Evolutionary conservation across 108 stramenopile genomes (phyloP).

Genomic region (Tribonema minus): DNA sequence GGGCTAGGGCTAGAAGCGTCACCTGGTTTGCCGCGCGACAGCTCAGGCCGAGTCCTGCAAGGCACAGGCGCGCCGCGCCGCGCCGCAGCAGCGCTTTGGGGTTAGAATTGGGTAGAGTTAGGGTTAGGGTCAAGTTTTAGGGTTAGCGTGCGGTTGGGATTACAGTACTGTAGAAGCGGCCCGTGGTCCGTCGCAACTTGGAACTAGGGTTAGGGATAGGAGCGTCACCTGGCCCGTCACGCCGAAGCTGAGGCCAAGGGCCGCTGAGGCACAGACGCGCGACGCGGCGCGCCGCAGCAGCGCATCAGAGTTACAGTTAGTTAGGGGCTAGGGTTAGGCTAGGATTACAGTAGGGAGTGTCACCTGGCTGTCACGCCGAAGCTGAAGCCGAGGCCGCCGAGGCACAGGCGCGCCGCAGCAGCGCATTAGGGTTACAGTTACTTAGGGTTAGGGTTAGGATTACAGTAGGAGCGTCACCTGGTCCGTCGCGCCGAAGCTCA

Average conservation of each 20-base stretch:
- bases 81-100: neutral
- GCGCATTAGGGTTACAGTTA: too few species aligned
- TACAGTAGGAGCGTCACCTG: neutral
- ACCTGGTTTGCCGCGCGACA: neutral
- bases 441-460: too few species aligned
- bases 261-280: neutral
- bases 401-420: neutral
- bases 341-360: neutral
- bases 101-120: too few species aligned
- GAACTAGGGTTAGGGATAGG: too few species aligned
- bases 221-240: too few species aligned
- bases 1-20: neutral
- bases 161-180: too few species aligned
- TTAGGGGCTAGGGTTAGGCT: too few species aligned
- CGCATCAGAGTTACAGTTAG: too few species aligned
- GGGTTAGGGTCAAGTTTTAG: too few species aligned
- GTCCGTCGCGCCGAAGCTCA: neutral
- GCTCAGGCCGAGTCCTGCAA: neutral
- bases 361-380: neutral
- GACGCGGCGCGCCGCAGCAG: neutral
- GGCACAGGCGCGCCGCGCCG: neutral
- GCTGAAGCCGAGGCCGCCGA: neutral
- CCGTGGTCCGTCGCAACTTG: too few species aligned
- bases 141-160: too few species aligned
- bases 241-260: neutral